Percentiles rank a stretch among this genome's conserved stretches.
Evolutionary conservation across 108 stramenopile genomes (phyloP).

Genomic region (Fragilaria crotonensis): DNA sequence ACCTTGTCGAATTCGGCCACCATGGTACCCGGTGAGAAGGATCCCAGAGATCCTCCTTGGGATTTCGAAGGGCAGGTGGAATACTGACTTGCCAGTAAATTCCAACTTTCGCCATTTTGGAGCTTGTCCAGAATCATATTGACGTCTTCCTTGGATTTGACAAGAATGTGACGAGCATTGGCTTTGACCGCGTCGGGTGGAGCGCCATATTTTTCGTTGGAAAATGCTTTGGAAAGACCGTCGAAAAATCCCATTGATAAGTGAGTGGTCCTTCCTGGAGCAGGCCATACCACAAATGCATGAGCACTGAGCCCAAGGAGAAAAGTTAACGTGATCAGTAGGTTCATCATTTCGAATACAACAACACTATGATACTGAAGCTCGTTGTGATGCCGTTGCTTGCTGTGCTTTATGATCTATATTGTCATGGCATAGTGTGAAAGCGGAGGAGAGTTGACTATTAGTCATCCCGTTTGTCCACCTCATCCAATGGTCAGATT

Average conservation of each 20-base stretch:
- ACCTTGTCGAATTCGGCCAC: slow-evolving; percentile 77
- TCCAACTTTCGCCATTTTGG: slow-evolving; percentile 37
- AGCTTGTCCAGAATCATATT: slow-evolving; percentile 43
- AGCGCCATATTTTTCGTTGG: slow-evolving; percentile 33
- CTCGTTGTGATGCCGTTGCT: too few species aligned
- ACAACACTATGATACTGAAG: too few species aligned
- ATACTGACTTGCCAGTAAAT: slow-evolving; percentile 36
- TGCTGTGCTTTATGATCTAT: too few species aligned
- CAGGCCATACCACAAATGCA: too few species aligned
- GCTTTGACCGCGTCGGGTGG: slow-evolving; percentile 71
- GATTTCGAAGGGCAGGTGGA: slow-evolving; percentile 65
- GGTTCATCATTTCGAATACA: too few species aligned
- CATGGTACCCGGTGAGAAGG: slow-evolving; percentile 70
- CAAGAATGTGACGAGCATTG: slow-evolving; percentile 72
- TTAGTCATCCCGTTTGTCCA: too few species aligned
- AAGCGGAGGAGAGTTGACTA: too few species aligned
- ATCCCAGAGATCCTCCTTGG: slow-evolving; percentile 58
- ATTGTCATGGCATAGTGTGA: too few species aligned
- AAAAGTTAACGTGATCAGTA: too few species aligned
- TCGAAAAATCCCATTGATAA: background rate
- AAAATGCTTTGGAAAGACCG: background rate
- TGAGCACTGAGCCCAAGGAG: too few species aligned
- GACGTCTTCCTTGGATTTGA: slow-evolving; percentile 41
- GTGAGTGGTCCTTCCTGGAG: too few species aligned
- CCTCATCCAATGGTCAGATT: too few species aligned